Conservation (phyloP, 768 basidiomycete genomes). For the Pleurotus giganteus region DNA sequence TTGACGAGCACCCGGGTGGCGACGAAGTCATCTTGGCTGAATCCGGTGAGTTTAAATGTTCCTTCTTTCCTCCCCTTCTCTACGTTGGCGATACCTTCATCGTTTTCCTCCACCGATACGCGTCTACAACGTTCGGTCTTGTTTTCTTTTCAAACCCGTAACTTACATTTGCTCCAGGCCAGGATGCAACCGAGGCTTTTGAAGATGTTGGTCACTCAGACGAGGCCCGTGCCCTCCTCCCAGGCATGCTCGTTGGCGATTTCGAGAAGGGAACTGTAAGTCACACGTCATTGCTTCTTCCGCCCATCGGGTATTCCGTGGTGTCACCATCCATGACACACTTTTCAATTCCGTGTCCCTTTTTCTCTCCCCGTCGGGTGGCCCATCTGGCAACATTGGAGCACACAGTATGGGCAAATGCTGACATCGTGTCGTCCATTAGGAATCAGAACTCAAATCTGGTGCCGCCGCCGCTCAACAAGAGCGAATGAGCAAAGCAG, state of each 20-base stretch:
- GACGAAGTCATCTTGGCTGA: slow-evolving; percentile 97
- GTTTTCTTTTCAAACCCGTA: neutral
- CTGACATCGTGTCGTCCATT: neutral
- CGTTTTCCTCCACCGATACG: slow-evolving; percentile 8
- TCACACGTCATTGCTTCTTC: slow-evolving; percentile 15
- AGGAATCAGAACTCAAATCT: slow-evolving; percentile 56
- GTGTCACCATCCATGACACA: neutral
- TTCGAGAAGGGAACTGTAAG: slow-evolving; percentile 72
- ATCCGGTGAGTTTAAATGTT: slow-evolving; percentile 59
- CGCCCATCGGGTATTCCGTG: slow-evolving; percentile 2
- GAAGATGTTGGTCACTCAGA: slow-evolving; percentile 99
- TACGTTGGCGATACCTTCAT: no score
- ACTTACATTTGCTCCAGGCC: slow-evolving; percentile 52
- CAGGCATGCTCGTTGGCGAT: slow-evolving; percentile 76
- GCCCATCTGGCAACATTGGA: no score
- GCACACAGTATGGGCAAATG: neutral
- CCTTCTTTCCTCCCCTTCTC: slow-evolving; percentile 10
- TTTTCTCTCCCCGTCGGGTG: neutral
- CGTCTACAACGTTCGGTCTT: no score
- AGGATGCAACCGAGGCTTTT: slow-evolving; percentile 97
- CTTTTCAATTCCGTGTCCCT: slow-evolving; percentile 1
- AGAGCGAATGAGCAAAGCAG: slow-evolving; percentile 42
- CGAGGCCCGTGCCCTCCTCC: slow-evolving; percentile 86
- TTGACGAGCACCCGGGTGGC: slow-evolving; percentile 98
- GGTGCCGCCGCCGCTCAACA: slow-evolving; percentile 46